These are phyloP conservation scores for Eutrema salsugineum DNA, from an alignment of 441 rosid genomes.

Conservation along the genomic window DNA sequence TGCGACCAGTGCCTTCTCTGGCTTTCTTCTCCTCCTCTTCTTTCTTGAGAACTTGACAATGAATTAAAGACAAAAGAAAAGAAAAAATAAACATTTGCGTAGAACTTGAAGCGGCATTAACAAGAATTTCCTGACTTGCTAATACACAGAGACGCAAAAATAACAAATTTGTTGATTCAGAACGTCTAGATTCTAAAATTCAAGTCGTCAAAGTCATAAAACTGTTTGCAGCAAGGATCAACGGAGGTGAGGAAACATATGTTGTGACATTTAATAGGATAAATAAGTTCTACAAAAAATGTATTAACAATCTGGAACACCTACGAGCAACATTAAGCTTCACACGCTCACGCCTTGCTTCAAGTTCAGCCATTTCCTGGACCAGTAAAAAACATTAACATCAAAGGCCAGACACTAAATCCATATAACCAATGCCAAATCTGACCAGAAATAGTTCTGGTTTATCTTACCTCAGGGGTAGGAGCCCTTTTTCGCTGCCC, in stretches of 20 bases:
- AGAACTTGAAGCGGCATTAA: background rate
- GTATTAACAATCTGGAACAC: slow-evolving; percentile 27
- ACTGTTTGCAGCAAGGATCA: slow-evolving; percentile 3
- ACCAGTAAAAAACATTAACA: slow-evolving; percentile 16
- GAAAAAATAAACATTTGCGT: background rate
- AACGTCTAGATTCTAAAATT: background rate
- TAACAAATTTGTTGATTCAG: background rate
- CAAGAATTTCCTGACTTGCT: background rate
- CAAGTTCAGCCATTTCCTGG: slow-evolving; percentile 79
- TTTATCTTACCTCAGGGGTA: slow-evolving; percentile 62
- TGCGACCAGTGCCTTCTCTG: slow-evolving; percentile 54
- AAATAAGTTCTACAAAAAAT: background rate
- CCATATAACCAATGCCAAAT: background rate
- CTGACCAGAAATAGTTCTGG: background rate
- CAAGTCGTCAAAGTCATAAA: background rate
- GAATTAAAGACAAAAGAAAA: background rate
- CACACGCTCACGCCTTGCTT: slow-evolving; percentile 81
- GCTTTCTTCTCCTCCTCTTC: slow-evolving; percentile 82
- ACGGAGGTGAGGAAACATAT: background rate
- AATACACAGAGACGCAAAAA: background rate
- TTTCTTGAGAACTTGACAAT: slow-evolving; percentile 64
- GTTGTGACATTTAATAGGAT: background rate
- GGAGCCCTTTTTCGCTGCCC: slow-evolving; percentile 93
- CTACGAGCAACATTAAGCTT: slow-evolving; percentile 82
- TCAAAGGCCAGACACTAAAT: background rate